These are phyloP conservation scores for Leccinum subrobustum DNA, from an alignment of 1,284 basidiomycete species.

Conservation along the genomic window DNA sequence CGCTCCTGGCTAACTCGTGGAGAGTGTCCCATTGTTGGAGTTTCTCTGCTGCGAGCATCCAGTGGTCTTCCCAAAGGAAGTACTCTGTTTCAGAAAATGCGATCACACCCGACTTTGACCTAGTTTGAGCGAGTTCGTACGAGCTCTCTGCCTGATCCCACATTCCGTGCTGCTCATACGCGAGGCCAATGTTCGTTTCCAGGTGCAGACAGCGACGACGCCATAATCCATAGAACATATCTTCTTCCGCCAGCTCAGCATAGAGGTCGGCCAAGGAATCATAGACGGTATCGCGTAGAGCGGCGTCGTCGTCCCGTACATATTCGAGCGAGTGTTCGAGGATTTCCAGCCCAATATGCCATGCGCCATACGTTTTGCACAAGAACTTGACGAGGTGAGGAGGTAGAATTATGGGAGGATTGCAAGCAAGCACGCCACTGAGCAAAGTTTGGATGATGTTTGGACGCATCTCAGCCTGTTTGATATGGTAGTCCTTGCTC, in stretches of 20 bases:
- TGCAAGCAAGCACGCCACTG: conserved; percentile 81
- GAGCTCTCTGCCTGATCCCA: conserved; percentile 91
- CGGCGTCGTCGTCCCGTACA: conserved; percentile 79
- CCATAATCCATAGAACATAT: conserved; percentile 98
- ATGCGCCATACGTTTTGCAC: conserved; percentile 94
- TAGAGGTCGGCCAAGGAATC: conserved; percentile 96
- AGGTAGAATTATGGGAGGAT: conserved; percentile 85
- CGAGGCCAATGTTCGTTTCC: conserved; percentile 91
- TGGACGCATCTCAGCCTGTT: conserved; percentile 88
- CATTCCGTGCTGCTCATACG: conserved; percentile 96
- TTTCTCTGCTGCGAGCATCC: conserved; percentile 96
- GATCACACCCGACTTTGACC: conserved; percentile 79
- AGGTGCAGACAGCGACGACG: conserved; percentile 83
- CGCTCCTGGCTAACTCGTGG: conserved; percentile 88
- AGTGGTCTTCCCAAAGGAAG: conserved; percentile 99
- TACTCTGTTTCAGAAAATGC: conserved; percentile 97
- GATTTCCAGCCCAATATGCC: conserved; percentile 91
- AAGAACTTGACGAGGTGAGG: conserved; percentile 97
- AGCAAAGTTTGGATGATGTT: conserved; percentile 95
- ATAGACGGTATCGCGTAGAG: conserved; percentile 81
- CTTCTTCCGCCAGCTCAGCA: conserved; percentile 94
- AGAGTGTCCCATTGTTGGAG: conserved; percentile 98
- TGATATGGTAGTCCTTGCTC: conserved; percentile 91
- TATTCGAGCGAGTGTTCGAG: conserved; percentile 78
- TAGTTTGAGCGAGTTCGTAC: conserved; percentile 91